These are phyloP conservation scores for Aspergillus sp. DNA, from an alignment of 2,329 filamentous ascomycete species.

Conservation along the genomic window DNA sequence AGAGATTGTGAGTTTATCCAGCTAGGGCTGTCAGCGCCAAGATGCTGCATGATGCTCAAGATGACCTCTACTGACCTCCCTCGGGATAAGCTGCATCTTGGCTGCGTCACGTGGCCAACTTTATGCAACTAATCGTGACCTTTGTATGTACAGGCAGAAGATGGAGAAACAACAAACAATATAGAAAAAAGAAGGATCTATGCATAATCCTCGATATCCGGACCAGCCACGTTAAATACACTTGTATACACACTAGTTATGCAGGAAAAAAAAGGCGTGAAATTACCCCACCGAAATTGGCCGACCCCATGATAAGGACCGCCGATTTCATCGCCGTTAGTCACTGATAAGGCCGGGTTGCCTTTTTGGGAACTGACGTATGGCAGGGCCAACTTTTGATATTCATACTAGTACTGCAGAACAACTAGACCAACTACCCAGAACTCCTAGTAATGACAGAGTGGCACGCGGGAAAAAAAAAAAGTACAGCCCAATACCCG, in stretches of 20 bases:
- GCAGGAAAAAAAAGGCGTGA: not conserved
- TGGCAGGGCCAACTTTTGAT: too few relatives aligned
- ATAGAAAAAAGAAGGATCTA: not conserved
- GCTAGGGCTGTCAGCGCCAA: conserved; percentile 41
- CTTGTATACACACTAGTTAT: not conserved
- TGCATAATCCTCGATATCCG: not conserved
- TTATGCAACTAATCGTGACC: not conserved
- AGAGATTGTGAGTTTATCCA: conserved; percentile 92
- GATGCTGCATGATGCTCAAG: too few relatives aligned
- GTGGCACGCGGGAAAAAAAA: not conserved
- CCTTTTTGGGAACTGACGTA: not conserved
- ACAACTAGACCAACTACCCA: not conserved
- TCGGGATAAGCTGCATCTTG: conserved; percentile 41
- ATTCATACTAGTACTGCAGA: too few relatives aligned
- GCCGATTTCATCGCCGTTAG: not conserved
- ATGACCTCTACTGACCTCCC: conserved; percentile 28
- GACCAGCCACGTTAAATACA: too few relatives aligned
- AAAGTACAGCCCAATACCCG: not conserved
- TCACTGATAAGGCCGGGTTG: not conserved
- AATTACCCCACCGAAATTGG: not conserved
- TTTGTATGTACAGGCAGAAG: not conserved
- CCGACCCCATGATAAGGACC: not conserved
- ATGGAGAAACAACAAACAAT: conserved; percentile 5
- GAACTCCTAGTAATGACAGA: conserved; percentile 7
- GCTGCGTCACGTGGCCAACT: not conserved